Evolutionary conservation across 371 early-diverging fungal species (phyloP).

Genomic region (Hamiltosporidium tvaerminnensis): DNA sequence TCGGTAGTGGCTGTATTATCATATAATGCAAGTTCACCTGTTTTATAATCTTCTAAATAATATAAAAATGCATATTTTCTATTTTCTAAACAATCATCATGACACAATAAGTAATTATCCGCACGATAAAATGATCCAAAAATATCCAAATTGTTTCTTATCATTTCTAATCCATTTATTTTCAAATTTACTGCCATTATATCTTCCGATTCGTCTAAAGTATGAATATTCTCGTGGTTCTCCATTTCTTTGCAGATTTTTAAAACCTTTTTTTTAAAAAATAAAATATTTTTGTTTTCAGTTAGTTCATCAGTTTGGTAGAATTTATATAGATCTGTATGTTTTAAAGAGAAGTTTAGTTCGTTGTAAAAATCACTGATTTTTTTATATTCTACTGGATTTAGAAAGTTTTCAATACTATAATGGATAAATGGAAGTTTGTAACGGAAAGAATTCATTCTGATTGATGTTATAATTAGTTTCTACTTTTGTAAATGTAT

Average conservation of each 20-base stretch:
- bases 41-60: slow-evolving; percentile 41
- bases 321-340: slow-evolving; percentile 50
- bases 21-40: slow-evolving; percentile 45
- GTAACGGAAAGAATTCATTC: too few species aligned
- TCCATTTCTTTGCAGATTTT: slow-evolving; percentile 15
- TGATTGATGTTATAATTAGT: too few species aligned
- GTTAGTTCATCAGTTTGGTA: slow-evolving; percentile 48
- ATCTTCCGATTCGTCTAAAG: too few species aligned
- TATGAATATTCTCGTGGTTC: background rate
- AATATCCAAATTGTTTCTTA: slow-evolving; percentile 26
- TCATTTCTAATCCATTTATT: too few species aligned
- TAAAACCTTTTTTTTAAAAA: slow-evolving; percentile 29
- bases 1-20: slow-evolving; percentile 31
- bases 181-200: too few species aligned
- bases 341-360: slow-evolving; percentile 23
- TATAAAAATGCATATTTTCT: slow-evolving; percentile 49
- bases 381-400: background rate
- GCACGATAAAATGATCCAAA: slow-evolving; percentile 49
- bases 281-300: slow-evolving; percentile 13
- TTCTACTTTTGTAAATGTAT: too few species aligned
- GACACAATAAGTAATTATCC: slow-evolving; percentile 49
- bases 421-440: background rate
- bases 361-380: slow-evolving; percentile 3
- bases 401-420: background rate
- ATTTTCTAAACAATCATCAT: slow-evolving; percentile 49